Evolutionary conservation across 768 basidiomycete genomes (phyloP), one percentile per base, ranked within the genome.

Genomic region (Fomitopsis pulvina): DNA sequence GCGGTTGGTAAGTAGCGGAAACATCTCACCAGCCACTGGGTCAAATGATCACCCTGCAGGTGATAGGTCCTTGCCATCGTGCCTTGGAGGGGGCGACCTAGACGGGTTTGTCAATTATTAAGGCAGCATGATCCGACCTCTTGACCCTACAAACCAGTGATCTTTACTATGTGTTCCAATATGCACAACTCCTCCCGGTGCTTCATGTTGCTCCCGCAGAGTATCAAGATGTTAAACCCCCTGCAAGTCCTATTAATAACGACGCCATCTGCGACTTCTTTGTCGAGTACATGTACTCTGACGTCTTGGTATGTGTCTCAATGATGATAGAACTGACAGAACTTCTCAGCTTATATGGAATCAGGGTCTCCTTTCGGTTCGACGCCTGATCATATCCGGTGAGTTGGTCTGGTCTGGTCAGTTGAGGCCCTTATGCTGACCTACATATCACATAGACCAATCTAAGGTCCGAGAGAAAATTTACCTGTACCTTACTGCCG

Each of bases 281-380:
- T 21, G 80, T 89, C 12, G 81, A 92, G 57, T 92, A 91, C 50
- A 88, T 92, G 61, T 76, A 87, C 54, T 88, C 87, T 0, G 87
- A 92, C 58, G 77, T 89, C 38, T 65, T 89, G 74, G 87, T 88
- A 65, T 18, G 75, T 59, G 6, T 4, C 34, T 46, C 7, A 7
- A 18, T 9, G 6, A 6, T 27, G 41, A n/a, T 14, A 9, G 0
- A 34, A 14, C 14, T 29, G 12, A 24, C 34, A 10, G 22, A 28
- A 32, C n/a, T n/a, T n/a, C n/a, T 22, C 18, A 32, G 12, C 25
- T 32, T 1, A 3, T 21, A 16, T 11, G 3, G 20, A 8, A n/a
- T 18, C 29, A 52, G 56, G 56, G 56, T 42, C 39, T 57, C 2
- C 46, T 57, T 9, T 44, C 42, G 9, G 42, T 44, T 20, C 11